Evolutionary conservation across 768 basidiomycete genomes (phyloP).

Genomic region (Xanthoconium purpureum): DNA sequence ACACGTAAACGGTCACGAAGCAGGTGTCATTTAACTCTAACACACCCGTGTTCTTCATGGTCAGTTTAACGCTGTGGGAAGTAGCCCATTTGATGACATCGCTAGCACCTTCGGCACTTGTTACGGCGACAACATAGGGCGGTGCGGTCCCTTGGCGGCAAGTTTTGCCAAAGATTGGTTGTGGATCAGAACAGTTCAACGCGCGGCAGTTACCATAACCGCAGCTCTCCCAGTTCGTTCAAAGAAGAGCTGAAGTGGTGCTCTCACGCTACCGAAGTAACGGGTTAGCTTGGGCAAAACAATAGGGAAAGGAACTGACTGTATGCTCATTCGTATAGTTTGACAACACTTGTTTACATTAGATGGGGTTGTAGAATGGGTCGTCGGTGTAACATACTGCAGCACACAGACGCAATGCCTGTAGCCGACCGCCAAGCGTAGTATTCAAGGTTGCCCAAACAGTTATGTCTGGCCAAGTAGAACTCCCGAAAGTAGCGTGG

Average conservation of each 20-base stretch:
- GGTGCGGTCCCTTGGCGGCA: slow-evolving; percentile 17
- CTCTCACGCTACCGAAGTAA: slow-evolving; percentile 10
- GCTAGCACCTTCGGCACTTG: slow-evolving; percentile 17
- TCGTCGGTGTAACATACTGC: slow-evolving; percentile 6
- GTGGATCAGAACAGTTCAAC: slow-evolving; percentile 19
- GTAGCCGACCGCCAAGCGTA: slow-evolving; percentile 7
- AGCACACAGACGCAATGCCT: slow-evolving; percentile 17
- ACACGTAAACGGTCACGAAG: background rate
- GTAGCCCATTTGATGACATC: slow-evolving; percentile 16
- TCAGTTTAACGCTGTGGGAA: slow-evolving; percentile 12
- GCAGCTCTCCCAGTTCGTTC: slow-evolving; percentile 22
- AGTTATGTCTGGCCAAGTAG: slow-evolving; percentile 10
- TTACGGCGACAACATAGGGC: slow-evolving; percentile 15
- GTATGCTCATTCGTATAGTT: slow-evolving; percentile 10
- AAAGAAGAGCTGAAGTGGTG: slow-evolving; percentile 15
- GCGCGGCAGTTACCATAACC: slow-evolving; percentile 13
- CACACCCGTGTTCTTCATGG: slow-evolving; percentile 22
- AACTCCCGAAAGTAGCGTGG: background rate
- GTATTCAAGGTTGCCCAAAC: slow-evolving; percentile 10
- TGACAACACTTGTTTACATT: slow-evolving; percentile 10
- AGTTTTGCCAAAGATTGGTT: slow-evolving; percentile 3
- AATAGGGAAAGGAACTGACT: background rate
- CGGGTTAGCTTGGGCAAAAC: too few relatives aligned
- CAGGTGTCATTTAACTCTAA: background rate
- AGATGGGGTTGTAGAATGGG: slow-evolving; percentile 2